Conservation (phyloP, 768 basidiomycete species). For the Hydnomerulius pinastri region DNA sequence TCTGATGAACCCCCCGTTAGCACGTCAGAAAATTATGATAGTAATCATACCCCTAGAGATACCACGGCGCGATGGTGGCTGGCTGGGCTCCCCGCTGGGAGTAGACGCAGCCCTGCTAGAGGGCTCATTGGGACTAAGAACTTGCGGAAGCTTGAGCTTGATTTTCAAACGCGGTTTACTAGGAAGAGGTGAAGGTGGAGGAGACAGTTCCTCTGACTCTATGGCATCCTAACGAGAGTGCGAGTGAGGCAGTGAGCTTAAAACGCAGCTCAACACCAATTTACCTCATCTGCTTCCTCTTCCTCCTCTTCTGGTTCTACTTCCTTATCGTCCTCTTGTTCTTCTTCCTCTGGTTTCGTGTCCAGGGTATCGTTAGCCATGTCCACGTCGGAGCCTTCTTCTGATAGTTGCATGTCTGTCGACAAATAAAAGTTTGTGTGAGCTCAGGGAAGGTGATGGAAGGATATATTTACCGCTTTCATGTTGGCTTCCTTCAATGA, state of each 20-base stretch:
- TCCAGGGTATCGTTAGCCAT: slow-evolving; percentile 34
- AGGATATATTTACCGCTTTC: slow-evolving; percentile 2
- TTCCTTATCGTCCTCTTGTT: slow-evolving; percentile 41
- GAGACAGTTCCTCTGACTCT: slow-evolving; percentile 37
- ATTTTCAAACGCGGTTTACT: slow-evolving; percentile 56
- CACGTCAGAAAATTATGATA: not conserved
- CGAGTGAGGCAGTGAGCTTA: slow-evolving; percentile 18
- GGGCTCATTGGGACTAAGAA: slow-evolving; percentile 33
- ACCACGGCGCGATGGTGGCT: slow-evolving; percentile 25
- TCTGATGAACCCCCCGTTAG: slow-evolving; percentile 25
- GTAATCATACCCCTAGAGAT: slow-evolving; percentile 22
- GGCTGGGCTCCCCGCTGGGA: slow-evolving; percentile 25
- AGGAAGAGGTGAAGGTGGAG: slow-evolving; percentile 28
- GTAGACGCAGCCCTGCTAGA: slow-evolving; percentile 30
- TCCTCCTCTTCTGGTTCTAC: slow-evolving; percentile 36
- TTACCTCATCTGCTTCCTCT: slow-evolving; percentile 17
- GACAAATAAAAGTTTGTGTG: slow-evolving; percentile 5
- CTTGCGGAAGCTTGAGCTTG: slow-evolving; percentile 55
- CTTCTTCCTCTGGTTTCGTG: slow-evolving; percentile 35
- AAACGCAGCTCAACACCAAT: slow-evolving; percentile 9
- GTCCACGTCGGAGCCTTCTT: slow-evolving; percentile 35
- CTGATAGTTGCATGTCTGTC: slow-evolving; percentile 27
- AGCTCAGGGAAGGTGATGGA: not conserved
- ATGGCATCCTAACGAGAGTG: slow-evolving; percentile 24
- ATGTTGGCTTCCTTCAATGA: slow-evolving; percentile 1